Conservation (phyloP, 2,329 filamentous ascomycete genomes). For the Cryphonectria nitschkei region DNA sequence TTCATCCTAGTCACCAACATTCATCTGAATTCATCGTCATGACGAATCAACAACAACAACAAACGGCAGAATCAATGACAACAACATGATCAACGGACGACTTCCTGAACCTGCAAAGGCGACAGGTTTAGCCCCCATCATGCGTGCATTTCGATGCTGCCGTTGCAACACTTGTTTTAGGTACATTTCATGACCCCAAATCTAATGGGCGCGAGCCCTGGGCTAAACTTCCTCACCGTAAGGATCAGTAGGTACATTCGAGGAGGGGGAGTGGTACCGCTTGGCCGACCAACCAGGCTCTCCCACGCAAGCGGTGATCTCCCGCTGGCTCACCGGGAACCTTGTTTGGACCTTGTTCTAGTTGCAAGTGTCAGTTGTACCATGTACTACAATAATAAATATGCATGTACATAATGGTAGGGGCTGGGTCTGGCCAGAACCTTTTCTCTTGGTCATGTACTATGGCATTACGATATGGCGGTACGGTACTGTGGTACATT, state of each 20-base stretch:
- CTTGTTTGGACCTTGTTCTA: not conserved
- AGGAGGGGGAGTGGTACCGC: not conserved
- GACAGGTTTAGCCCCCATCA: not conserved
- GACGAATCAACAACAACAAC: no score
- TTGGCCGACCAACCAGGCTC: slow-evolving; percentile 24
- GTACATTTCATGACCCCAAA: not conserved
- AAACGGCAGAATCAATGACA: no score
- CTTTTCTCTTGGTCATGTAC: no score
- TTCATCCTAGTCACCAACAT: not conserved
- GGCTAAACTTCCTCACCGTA: no score
- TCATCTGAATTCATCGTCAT: not conserved
- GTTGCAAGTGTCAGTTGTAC: not conserved
- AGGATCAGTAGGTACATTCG: no score
- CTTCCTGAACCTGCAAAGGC: no score
- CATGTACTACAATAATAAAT: no score
- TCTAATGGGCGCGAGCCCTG: not conserved
- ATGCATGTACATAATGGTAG: no score
- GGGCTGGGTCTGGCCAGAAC: no score
- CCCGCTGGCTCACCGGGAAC: slow-evolving; percentile 9
- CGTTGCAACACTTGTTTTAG: slow-evolving; percentile 25
- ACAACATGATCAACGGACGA: no score
- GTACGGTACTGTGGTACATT: no score
- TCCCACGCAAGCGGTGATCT: slow-evolving; percentile 28
- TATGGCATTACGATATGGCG: no score
- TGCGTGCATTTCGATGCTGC: slow-evolving; percentile 5